Evolutionary conservation across 2,329 filamentous ascomycete species (phyloP).

Genomic region (Exophiala sp.): DNA sequence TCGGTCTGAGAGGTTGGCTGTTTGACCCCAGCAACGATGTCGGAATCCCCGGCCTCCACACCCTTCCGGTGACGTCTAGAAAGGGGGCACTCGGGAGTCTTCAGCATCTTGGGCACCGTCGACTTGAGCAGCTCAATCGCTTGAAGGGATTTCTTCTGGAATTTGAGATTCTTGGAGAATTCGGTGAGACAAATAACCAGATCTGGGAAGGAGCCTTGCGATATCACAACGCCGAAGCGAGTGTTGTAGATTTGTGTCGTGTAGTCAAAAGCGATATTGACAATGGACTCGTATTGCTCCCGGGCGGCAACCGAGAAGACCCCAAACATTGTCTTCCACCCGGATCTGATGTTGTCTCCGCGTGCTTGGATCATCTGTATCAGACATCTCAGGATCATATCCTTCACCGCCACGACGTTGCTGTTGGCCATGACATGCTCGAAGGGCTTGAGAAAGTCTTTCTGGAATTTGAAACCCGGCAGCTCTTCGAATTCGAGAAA

Average conservation of each 20-base stretch:
- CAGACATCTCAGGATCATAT: slow-evolving; percentile 90
- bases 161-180: slow-evolving; percentile 97
- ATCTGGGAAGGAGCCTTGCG: slow-evolving; percentile 93
- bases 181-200: slow-evolving; percentile 93
- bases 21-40: slow-evolving; percentile 48
- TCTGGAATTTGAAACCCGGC: slow-evolving; percentile 98
- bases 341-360: slow-evolving; percentile 93
- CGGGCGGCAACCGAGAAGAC: slow-evolving; percentile 93
- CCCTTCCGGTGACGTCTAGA: slow-evolving; percentile 57
- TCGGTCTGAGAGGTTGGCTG: slow-evolving; percentile 74
- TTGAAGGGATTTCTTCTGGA: slow-evolving; percentile 96
- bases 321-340: slow-evolving; percentile 99
- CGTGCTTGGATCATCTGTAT: slow-evolving; percentile 99
- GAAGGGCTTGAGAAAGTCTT: slow-evolving; percentile 97
- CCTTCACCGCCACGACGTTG: slow-evolving; percentile 84
- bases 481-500: slow-evolving; percentile 98
- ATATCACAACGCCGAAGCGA: slow-evolving; percentile 90
- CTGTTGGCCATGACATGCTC: slow-evolving; percentile 96
- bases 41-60: slow-evolving; percentile 41
- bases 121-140: slow-evolving; percentile 93
- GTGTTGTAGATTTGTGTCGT: slow-evolving; percentile 93
- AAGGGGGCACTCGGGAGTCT: slow-evolving; percentile 88
- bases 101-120: slow-evolving; percentile 88
- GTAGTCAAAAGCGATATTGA: slow-evolving; percentile 94
- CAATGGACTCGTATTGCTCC: slow-evolving; percentile 90